Conservation (phyloP, 2,329 filamentous ascomycete species). For the Scopulariopsis brevicaulis region DNA sequence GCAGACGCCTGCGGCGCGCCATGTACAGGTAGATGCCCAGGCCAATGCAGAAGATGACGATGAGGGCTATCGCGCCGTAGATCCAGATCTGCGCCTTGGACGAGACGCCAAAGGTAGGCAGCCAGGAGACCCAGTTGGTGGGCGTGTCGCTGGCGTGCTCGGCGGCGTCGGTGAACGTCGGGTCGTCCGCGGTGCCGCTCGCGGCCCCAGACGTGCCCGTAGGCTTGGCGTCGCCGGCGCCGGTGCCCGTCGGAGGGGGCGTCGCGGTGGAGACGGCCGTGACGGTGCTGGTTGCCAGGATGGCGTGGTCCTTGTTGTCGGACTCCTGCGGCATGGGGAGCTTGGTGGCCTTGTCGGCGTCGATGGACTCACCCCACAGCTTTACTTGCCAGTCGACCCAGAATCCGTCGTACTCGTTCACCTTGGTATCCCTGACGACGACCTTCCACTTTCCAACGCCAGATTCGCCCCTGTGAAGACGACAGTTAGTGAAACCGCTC, state of each 20-base stretch:
- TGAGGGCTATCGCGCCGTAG: slow-evolving; percentile 74
- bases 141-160: slow-evolving; percentile 29
- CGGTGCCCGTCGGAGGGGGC: slow-evolving; percentile 11
- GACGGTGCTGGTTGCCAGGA: slow-evolving; percentile 46
- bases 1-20: slow-evolving; percentile 64
- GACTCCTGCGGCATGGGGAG: slow-evolving; percentile 74
- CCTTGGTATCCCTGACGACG: slow-evolving; percentile 71
- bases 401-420: slow-evolving; percentile 65
- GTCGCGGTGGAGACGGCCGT: slow-evolving; percentile 24
- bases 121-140: slow-evolving; percentile 69
- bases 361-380: slow-evolving; percentile 83
- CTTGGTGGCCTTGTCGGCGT: slow-evolving; percentile 58
- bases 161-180: slow-evolving; percentile 11
- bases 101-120: slow-evolving; percentile 83
- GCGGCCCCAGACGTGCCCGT: slow-evolving; percentile 15
- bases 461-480: slow-evolving; percentile 60
- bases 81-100: slow-evolving; percentile 90
- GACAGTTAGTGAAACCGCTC: background rate
- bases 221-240: slow-evolving; percentile 17
- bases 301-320: slow-evolving; percentile 74
- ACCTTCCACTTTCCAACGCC: slow-evolving; percentile 87
- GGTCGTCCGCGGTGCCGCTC: background rate
- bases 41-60: slow-evolving; percentile 69
- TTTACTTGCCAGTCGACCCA: slow-evolving; percentile 91
- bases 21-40: slow-evolving; percentile 75